Percentiles rank a stretch among this genome's conserved stretches.
Evolutionary conservation across 78 protist species (phyloP).

Genomic region (Carpediemonas membranifera): DNA sequence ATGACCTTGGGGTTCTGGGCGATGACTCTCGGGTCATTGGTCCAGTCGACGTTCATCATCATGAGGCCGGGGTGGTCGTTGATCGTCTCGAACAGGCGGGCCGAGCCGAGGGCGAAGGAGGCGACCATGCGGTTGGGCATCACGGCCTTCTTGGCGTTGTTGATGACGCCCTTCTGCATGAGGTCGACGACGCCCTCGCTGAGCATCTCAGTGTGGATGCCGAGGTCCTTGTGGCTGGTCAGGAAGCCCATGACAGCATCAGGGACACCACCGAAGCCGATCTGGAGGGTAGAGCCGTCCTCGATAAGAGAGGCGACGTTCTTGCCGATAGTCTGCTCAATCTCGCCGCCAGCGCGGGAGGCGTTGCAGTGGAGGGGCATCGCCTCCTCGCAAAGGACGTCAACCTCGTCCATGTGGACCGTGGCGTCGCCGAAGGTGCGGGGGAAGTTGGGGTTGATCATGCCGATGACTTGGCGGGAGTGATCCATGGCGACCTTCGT

Average conservation of each 20-base stretch:
- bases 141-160: conserved; percentile 12
- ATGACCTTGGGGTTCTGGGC: neutral
- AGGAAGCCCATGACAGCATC: conserved; percentile 11
- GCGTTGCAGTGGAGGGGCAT: neutral
- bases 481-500: neutral
- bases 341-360: neutral
- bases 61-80: conserved; percentile 23
- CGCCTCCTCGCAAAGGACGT: neutral
- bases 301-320: conserved; percentile 14
- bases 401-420: conserved; percentile 12
- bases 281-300: conserved; percentile 6
- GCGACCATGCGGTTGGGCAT: neutral
- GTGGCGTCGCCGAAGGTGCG: conserved; percentile 27
- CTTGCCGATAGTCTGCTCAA: neutral
- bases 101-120: conserved; percentile 20
- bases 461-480: conserved; percentile 3
- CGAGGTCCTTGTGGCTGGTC: conserved; percentile 15
- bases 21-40: conserved; percentile 28
- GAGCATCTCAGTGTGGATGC: conserved; percentile 48
- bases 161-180: conserved; percentile 20
- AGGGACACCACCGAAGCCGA: conserved; percentile 49
- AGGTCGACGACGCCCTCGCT: conserved; percentile 24
- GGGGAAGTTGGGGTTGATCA: conserved; percentile 38
- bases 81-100: conserved; percentile 17
- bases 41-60: neutral